Evolutionary conservation across 169 alveolate species (phyloP), one percentile per base, ranked within the genome.

Genomic region (Eimeria sp.): DNA sequence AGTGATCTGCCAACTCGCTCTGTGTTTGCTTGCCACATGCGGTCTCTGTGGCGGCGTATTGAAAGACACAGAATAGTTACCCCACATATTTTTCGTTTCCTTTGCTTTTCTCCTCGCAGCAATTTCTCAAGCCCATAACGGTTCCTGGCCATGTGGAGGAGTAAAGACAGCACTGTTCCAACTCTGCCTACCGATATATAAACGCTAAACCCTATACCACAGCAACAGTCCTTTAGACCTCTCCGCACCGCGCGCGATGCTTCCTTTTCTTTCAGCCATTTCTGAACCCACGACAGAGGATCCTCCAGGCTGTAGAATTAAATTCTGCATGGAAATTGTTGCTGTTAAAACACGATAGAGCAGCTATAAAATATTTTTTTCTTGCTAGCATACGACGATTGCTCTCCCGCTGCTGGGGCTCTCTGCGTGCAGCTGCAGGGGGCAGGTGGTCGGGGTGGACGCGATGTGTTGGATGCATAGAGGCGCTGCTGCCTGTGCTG

Each of bases 381-480:
- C 14, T 56, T 56, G 14, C 20, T 56, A 76, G 6, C 33, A 11
- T 30, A 40, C 85, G 37, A 10, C 10, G 30, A 27, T n/a, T 1
- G 16, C 46, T 9, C 46, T 68, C 25, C 46, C 30, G 77, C 25
- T 30, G 71, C 33, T 58, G 91, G 54, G 62, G 66, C 64, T 64
- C 27, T 52, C 49, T 83, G 62, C 58, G 52, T 58, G 49, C 95
- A 95, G 97, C n/a, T 95, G 72, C 77, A 85, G 85, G 37, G 97
- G 97, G 1, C 74, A 77, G 71, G 64, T 78, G 52, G 95, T 95
- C 56, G 97, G 97, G 60, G 95, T 95, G 74, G 97, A 95, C 76
- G 97, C 97, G 54, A 95, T 95, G 97, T 66, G 97, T 58, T 95
- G 97, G 97, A 89, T 95, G 88, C 97, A 95, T 30, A 60, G 97